These are phyloP conservation scores for Nicotiana benthamiana DNA, from an alignment of 257 asterid species.

Conservation along the genomic window DNA sequence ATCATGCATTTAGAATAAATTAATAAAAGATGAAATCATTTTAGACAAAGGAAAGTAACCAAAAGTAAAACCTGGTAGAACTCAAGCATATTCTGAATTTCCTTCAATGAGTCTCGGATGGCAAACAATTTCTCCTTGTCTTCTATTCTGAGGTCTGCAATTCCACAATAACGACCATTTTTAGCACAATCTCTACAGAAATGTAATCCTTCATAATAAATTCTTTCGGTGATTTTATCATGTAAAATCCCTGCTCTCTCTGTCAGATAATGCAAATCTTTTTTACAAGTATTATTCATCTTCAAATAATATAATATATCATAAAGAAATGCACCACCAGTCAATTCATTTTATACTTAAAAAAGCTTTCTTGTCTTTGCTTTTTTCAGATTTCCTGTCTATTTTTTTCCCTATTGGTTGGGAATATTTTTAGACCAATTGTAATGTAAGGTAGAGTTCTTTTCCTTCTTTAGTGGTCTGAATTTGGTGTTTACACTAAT, in stretches of 20 bases:
- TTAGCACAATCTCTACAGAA: conserved; percentile 41
- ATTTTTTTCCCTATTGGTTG: neutral
- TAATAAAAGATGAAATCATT: neutral
- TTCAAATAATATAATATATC: neutral
- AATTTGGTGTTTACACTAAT: neutral
- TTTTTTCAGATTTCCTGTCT: neutral
- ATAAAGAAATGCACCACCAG: neutral
- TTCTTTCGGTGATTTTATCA: conserved; percentile 22
- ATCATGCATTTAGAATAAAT: neutral
- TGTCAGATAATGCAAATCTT: conserved; percentile 22
- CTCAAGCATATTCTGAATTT: conserved; percentile 30
- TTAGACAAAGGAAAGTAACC: neutral
- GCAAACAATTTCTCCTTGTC: conserved; percentile 35
- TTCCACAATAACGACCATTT: conserved; percentile 34
- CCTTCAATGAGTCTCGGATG: conserved; percentile 38
- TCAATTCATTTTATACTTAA: neutral
- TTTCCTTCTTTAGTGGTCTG: conserved; percentile 4
- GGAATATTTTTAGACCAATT: neutral
- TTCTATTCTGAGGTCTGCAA: conserved; percentile 24
- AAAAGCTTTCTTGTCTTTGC: neutral
- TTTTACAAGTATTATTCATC: neutral
- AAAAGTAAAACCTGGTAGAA: conserved; percentile 31
- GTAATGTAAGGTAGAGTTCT: neutral
- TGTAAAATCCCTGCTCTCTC: conserved; percentile 40
- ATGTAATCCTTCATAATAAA: conserved; percentile 15